Base-by-base conservation (phyloP, 495 filamentous ascomycete species). In the Bombardia bombarda region DNA sequence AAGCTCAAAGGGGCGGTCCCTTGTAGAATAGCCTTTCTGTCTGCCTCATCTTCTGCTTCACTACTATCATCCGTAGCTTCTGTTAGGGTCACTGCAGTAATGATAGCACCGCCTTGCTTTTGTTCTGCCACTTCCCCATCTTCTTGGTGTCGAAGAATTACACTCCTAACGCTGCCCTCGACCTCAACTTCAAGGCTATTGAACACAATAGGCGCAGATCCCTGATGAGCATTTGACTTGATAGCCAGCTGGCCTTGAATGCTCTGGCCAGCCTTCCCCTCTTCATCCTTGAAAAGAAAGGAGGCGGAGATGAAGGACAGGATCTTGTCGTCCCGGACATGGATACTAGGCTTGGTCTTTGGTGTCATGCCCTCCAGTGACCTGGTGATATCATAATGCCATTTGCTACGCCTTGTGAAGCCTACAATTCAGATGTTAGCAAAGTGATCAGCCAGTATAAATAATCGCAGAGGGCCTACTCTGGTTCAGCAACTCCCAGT, bases 201-300 rank as follows among this genome's bases (percentile, higher is more conserved):
- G 20, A 95, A 69, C 6, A 61, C 70, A 8, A 95, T 63, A 0
- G 87, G 82, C 5, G 68, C 66, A 2, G 84, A 80, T 19, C 61
- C 68, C 10, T 51, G 49, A 14, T 85, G 77, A 10, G 90, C 82
- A 43, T 68, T 76, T 1, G 88, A 96, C 13, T 65, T 72, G 21
- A 97, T 67, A 19, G 71, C 60, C 19, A 96, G 69, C 52, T 97
- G 90, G n/a, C 76, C 78, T 18, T 65, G 65, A 42, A 87, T 66
- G 36, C 72, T 70, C 49, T 95, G 86, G 14, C 90, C 89, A 28
- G 93, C 92, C 52, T 93, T 84, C 8, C 85, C 87, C 59, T 90
- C 82, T 2, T 75, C 63, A 30, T 73, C 70, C 49, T 74, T 73
- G 57, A 97, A 97, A 1, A 82, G 67, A 55, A 90, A 87, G 7